Evolutionary conservation across 2,329 filamentous ascomycete species (phyloP).

Genomic region (Fusarium sp.): DNA sequence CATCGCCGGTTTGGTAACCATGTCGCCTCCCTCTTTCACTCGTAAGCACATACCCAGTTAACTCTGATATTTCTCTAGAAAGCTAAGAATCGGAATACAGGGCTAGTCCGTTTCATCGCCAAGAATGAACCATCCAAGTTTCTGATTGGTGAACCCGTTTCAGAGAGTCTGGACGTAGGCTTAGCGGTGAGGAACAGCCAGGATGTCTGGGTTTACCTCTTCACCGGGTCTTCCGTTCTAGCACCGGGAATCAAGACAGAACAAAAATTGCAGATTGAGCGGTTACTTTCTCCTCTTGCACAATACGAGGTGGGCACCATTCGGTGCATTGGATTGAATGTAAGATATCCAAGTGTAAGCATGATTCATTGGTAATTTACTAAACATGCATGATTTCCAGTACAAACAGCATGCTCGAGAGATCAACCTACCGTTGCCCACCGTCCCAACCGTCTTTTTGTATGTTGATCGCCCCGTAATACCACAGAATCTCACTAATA

Average conservation of each 20-base stretch:
- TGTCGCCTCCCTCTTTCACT: neutral
- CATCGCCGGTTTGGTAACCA: neutral
- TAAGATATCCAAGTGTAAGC: neutral
- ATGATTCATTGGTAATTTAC: neutral
- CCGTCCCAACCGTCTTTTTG: neutral
- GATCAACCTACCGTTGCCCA: neutral
- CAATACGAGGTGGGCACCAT: neutral
- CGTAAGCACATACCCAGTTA: neutral
- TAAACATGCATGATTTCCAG: neutral
- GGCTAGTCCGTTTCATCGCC: neutral
- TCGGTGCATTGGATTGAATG: neutral
- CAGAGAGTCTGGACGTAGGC: neutral
- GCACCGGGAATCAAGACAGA: neutral
- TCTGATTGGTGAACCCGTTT: neutral
- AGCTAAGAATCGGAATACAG: neutral
- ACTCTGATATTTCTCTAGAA: neutral
- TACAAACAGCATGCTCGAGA: neutral
- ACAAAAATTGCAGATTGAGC: neutral
- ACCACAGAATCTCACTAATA: neutral
- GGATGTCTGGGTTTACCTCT: neutral
- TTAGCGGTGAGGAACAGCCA: neutral
- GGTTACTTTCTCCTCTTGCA: neutral
- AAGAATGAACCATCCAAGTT: neutral
- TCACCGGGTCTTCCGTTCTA: neutral
- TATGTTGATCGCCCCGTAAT: neutral